Evolutionary conservation across 495 filamentous ascomycete genomes (phyloP).

Genomic region (Tuber umbilicatum): DNA sequence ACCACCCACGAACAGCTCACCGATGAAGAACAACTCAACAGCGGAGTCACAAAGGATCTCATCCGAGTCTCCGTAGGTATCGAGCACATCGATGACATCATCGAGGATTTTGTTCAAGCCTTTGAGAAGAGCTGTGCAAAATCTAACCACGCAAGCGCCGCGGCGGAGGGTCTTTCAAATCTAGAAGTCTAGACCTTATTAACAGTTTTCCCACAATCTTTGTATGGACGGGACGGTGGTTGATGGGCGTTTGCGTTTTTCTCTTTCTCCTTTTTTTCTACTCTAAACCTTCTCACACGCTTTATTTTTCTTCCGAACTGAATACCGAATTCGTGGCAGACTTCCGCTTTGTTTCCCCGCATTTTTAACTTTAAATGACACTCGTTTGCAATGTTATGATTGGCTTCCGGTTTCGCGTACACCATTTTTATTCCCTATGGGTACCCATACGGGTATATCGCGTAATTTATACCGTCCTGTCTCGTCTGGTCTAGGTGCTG

Average conservation of each 20-base stretch:
- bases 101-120: conserved; percentile 89
- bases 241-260: conserved; percentile 8
- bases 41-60: conserved; percentile 83
- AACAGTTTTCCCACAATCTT: background rate
- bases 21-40: conserved; percentile 71
- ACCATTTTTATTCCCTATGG: background rate
- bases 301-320: conserved; percentile 3
- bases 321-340: background rate
- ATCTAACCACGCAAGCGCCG: conserved; percentile 17
- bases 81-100: conserved; percentile 97
- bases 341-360: background rate
- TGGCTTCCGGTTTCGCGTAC: background rate
- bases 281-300: background rate
- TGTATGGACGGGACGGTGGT: background rate
- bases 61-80: conserved; percentile 96
- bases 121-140: conserved; percentile 54
- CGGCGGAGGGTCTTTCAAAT: conserved; percentile 22
- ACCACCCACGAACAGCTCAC: conserved; percentile 93
- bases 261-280: background rate
- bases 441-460: background rate
- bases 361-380: background rate
- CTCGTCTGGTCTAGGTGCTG: background rate
- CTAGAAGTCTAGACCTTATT: conserved; percentile 27
- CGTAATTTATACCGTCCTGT: background rate
- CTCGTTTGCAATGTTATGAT: background rate